Evolutionary conservation across 2,329 filamentous ascomycete species (phyloP).

Genomic region (Hypoxylon rubiginosum): DNA sequence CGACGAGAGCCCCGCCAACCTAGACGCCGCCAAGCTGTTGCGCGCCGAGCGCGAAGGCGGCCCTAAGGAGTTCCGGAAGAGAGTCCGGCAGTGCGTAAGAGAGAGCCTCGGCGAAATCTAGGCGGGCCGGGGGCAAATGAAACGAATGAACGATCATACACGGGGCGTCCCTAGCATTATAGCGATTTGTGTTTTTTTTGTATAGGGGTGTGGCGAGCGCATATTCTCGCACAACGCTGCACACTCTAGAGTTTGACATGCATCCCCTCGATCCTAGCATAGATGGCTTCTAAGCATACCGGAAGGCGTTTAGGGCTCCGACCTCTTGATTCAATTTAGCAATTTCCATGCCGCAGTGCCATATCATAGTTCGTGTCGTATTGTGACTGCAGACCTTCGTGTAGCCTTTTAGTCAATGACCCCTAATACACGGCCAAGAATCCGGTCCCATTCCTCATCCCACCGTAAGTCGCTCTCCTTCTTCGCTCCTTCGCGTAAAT

Average conservation of each 20-base stretch:
- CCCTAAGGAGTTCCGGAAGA: slow-evolving; percentile 80
- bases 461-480: slow-evolving; percentile 83
- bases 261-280: slow-evolving; percentile 8
- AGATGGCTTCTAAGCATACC: slow-evolving; percentile 13
- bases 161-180: slow-evolving; percentile 2
- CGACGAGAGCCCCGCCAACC: slow-evolving; percentile 94
- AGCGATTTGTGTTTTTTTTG: background rate
- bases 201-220: background rate
- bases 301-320: slow-evolving; percentile 13
- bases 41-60: slow-evolving; percentile 77
- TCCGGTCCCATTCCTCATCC: slow-evolving; percentile 92
- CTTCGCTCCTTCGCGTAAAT: slow-evolving; percentile 76
- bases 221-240: background rate
- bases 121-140: slow-evolving; percentile 23
- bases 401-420: slow-evolving; percentile 50
- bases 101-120: slow-evolving; percentile 83
- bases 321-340: slow-evolving; percentile 7
- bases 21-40: slow-evolving; percentile 91
- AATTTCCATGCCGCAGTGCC: background rate
- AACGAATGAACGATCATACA: slow-evolving; percentile 4
- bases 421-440: slow-evolving; percentile 80
- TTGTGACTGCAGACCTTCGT: slow-evolving; percentile 23
- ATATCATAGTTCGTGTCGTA: background rate
- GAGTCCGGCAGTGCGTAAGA: slow-evolving; percentile 82
- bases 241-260: background rate